Percentiles rank a stretch among this genome's conserved stretches.
Evolutionary conservation across 2,329 filamentous ascomycete species (phyloP).

Genomic region (Aspergillus glaucus): DNA sequence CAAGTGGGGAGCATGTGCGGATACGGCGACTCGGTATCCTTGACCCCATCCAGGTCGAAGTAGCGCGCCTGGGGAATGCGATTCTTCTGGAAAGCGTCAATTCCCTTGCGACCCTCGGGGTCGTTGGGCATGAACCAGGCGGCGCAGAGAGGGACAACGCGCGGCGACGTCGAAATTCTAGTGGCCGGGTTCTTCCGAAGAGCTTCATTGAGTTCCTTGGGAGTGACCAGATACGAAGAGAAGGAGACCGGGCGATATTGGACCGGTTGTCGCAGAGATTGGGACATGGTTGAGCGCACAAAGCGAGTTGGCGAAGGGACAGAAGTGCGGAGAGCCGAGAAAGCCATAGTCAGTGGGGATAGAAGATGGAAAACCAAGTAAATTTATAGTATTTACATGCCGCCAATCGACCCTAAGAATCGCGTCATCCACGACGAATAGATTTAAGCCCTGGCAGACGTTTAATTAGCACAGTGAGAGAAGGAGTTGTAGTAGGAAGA

Average conservation of each 20-base stretch:
- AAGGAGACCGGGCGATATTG: slow-evolving; percentile 50
- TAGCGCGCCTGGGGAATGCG: slow-evolving; percentile 88
- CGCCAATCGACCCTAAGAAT: not conserved
- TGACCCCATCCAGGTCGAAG: slow-evolving; percentile 90
- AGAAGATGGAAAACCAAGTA: not conserved
- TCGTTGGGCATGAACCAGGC: slow-evolving; percentile 97
- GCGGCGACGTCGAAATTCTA: slow-evolving; percentile 71
- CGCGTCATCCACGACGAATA: not conserved
- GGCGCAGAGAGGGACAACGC: slow-evolving; percentile 83
- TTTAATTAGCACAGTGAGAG: not conserved
- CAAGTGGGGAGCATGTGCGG: slow-evolving; percentile 91
- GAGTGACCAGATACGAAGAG: slow-evolving; percentile 79
- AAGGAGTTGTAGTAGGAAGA: slow-evolving; percentile 1
- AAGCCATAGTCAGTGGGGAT: slow-evolving; percentile 26
- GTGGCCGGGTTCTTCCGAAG: slow-evolving; percentile 75
- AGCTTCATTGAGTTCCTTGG: slow-evolving; percentile 72
- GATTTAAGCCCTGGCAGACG: not conserved
- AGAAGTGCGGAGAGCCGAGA: slow-evolving; percentile 27
- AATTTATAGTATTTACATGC: slow-evolving; percentile 3
- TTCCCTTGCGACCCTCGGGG: slow-evolving; percentile 63
- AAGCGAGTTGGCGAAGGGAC: slow-evolving; percentile 17
- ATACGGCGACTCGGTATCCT: slow-evolving; percentile 80
- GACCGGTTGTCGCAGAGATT: slow-evolving; percentile 23
- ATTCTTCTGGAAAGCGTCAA: slow-evolving; percentile 70
- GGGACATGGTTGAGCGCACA: slow-evolving; percentile 22